Evolutionary conservation across 2,329 filamentous ascomycete species (phyloP), one percentile per base, ranked within the genome.

Genomic region (Aspergillus udagawae): DNA sequence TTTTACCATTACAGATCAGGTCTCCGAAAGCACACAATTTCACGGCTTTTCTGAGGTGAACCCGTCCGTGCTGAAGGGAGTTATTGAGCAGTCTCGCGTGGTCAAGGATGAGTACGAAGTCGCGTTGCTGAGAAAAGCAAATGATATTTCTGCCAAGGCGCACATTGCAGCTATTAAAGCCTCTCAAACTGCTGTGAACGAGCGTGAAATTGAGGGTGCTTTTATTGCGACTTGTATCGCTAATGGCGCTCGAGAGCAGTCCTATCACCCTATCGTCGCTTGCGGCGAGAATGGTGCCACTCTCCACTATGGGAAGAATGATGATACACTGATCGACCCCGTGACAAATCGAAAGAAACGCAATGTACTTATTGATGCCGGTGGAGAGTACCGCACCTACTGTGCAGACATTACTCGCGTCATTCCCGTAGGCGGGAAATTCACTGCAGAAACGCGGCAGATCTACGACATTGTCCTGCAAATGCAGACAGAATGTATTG

Each of bases 321-420:
- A 95, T 67, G 83, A 89, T 65, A 75, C 86, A 1, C 82, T 97
- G 20, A 76, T 77, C 2, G 85, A 87, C 27, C 58, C 64, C 2
- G 52, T 28, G 3, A 74, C 73, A 2, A 67, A 73, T 35, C 57
- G 67, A 54, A 72, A 68, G 29, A 83, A 87, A 56, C 85, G 92
- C 67, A 81, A 92, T 29, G 78, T 97, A 32, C 86, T 95, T 21
- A 79, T 99, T 4, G 93, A 99, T 70, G 92, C 93, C 1, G 92
- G 91, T 2, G 89, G 87, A 63, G 93, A 97, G 74, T 96, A 86
- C 75, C 77, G 86, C 51, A 87, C 89, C 65, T 97, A 99, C 72
- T 91, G 91, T 29, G 90, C 89, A 56, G 93, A 97, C 73, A 86
- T 97, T 28, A 97, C 94, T 0, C 85, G 93, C 41, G 94, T 92